Evolutionary conservation across 2,329 filamentous ascomycete species (phyloP).

Genomic region (Cylindrodendrum hubeiense): DNA sequence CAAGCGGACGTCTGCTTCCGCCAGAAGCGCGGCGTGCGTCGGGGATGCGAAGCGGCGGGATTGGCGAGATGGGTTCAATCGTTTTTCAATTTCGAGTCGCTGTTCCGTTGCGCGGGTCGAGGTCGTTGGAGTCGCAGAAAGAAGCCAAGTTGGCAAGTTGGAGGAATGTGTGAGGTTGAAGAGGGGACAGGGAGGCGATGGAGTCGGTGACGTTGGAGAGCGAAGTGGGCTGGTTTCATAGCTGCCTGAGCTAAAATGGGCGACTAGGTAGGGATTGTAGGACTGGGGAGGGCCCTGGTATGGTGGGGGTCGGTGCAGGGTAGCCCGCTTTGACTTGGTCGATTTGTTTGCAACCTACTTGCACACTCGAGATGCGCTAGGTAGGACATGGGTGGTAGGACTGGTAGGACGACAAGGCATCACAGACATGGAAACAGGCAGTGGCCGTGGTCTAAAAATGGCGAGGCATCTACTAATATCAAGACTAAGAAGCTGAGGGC

Average conservation of each 20-base stretch:
- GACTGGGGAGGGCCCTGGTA: conserved; percentile 4
- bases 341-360: background rate
- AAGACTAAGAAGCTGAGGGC: too few relatives aligned
- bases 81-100: background rate
- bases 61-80: background rate
- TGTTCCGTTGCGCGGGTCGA: background rate
- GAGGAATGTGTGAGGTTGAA: conserved; percentile 5
- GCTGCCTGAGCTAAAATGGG: conserved; percentile 43
- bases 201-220: conserved; percentile 43
- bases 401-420: background rate
- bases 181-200: conserved; percentile 8
- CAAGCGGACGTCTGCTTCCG: background rate
- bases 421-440: background rate
- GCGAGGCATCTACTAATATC: too few relatives aligned
- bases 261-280: conserved; percentile 1
- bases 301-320: conserved; percentile 25
- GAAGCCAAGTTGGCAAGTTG: background rate
- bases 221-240: conserved; percentile 40
- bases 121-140: background rate
- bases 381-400: background rate
- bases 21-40: background rate
- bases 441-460: background rate
- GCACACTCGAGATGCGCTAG: background rate
- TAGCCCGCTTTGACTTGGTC: conserved; percentile 21
- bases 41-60: background rate